Evolutionary conservation across 1,139 yeast species (phyloP).

Genomic region (Saccharomyces pastorianus): DNA sequence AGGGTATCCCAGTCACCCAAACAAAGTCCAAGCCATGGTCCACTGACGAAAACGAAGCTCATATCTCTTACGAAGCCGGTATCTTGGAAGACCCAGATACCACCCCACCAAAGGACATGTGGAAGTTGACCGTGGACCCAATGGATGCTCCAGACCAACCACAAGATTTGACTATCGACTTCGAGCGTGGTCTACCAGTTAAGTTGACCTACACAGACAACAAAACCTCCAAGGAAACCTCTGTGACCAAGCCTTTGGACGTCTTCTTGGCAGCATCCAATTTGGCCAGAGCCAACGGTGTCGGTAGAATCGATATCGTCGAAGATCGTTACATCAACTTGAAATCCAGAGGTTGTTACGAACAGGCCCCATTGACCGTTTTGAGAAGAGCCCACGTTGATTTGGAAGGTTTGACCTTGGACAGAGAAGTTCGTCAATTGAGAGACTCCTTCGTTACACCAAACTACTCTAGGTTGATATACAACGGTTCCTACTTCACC

Average conservation of each 20-base stretch:
- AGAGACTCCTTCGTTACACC: conserved; percentile 96
- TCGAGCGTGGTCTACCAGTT: conserved; percentile 79
- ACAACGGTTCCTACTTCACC: conserved; percentile 95
- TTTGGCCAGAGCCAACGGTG: conserved; percentile 97
- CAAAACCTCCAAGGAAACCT: conserved; percentile 44
- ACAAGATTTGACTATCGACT: conserved; percentile 76
- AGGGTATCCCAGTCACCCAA: conserved; percentile 90
- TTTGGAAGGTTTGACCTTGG: conserved; percentile 91
- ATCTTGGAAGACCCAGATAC: conserved; percentile 96
- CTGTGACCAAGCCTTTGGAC: conserved; percentile 65
- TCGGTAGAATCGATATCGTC: conserved; percentile 97
- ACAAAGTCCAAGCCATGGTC: conserved; percentile 99
- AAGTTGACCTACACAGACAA: conserved; percentile 61
- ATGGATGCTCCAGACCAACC: conserved; percentile 89
- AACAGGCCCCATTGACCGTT: conserved; percentile 94
- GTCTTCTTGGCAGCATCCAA: conserved; percentile 87
- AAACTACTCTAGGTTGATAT: conserved; percentile 78
- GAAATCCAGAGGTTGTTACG: conserved; percentile 98
- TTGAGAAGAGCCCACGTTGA: conserved; percentile 92
- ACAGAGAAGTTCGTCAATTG: conserved; percentile 94
- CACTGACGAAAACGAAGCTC: conserved; percentile 97
- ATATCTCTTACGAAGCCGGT: conserved; percentile 97
- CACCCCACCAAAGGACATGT: conserved; percentile 99
- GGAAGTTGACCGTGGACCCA: conserved; percentile 97
- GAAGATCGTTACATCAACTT: conserved; percentile 98